These are phyloP conservation scores for Tricharina praecox DNA, from an alignment of 495 filamentous ascomycete species.

Conservation along the genomic window DNA sequence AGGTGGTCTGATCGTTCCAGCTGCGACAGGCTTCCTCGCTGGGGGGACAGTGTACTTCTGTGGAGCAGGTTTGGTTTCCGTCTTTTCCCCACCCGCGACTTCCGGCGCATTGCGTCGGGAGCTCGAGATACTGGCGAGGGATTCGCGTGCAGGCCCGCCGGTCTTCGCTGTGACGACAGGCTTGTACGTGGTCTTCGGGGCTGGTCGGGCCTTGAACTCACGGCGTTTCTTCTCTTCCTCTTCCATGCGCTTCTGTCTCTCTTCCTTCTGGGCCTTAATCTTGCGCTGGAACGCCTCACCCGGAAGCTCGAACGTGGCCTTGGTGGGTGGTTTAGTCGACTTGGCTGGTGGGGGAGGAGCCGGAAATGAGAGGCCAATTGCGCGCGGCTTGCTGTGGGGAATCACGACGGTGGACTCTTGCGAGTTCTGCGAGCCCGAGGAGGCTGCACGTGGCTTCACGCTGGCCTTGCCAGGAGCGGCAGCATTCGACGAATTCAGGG, in stretches of 20 bases:
- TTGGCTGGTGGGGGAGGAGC: constrained; percentile 28
- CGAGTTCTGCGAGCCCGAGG: neutral
- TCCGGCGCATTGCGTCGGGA: neutral
- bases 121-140: neutral
- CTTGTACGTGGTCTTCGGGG: neutral
- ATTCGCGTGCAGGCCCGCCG: neutral
- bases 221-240: constrained; percentile 33
- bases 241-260: constrained; percentile 42
- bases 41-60: neutral
- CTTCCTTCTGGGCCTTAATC: constrained; percentile 49
- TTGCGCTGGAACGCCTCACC: constrained; percentile 56
- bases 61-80: neutral
- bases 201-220: constrained; percentile 3
- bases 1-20: neutral
- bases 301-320: constrained; percentile 50
- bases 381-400: constrained; percentile 3
- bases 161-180: neutral
- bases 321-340: constrained; percentile 44
- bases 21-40: neutral
- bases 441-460: neutral
- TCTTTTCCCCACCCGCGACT: neutral
- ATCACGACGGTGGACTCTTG: neutral
- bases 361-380: constrained; percentile 1
- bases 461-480: neutral
- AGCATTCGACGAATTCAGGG: neutral